Evolutionary conservation across 352 stramenopile genomes (phyloP), one percentile per base, ranked within the genome.

Genomic region (Globisporangium orthogonon): DNA sequence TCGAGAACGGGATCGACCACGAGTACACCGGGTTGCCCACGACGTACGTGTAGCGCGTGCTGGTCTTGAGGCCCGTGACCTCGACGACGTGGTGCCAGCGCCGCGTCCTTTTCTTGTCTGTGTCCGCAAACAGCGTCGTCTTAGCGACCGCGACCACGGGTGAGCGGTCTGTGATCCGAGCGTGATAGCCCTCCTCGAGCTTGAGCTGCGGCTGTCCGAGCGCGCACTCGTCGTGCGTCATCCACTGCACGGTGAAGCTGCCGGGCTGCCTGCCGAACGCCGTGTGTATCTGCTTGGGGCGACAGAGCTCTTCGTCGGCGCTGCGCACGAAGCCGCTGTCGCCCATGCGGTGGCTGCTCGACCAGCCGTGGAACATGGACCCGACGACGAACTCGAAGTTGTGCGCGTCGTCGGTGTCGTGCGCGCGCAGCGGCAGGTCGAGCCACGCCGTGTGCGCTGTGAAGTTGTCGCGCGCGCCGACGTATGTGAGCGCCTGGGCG

Each of bases 241-340:
- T 83, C 84, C 84, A 94, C 55, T 95, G 83, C 28, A 95, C 74
- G 0, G 74, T 70, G 47, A 91, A 78, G 52, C 80, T 87, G 9
- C 68, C 71, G 0, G 83, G 71, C 7, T 65, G 72, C 28, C 64
- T 57, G 15, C 84, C 82, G 48, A 87, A 92, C 7, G 86, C 80
- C 2, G 81, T 91, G 70, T 92, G 86, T 11, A 95, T 74, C 55
- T 91, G 86, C 66, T 91, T 89, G 3, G 82, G 80, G 35, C 75
- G 75, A 37, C 83, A 94, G 11, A 67, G 58, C 51, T 84, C 72
- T 7, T 71, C 74, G 52, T 78, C 64, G 3, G 69, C 57, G 44
- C 62, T 62, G 44, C 68, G 57, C 44, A 81, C 76, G 7, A 75
- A 61, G 29, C 70, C 41, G 53, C 87, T 90, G 17, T 68, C 56